A percentile compares a stretch with the other conserved stretches of the same genome.
Evolutionary conservation across 2,329 filamentous ascomycete genomes (phyloP).

Genomic region (Phialemonium atrogriseum): DNA sequence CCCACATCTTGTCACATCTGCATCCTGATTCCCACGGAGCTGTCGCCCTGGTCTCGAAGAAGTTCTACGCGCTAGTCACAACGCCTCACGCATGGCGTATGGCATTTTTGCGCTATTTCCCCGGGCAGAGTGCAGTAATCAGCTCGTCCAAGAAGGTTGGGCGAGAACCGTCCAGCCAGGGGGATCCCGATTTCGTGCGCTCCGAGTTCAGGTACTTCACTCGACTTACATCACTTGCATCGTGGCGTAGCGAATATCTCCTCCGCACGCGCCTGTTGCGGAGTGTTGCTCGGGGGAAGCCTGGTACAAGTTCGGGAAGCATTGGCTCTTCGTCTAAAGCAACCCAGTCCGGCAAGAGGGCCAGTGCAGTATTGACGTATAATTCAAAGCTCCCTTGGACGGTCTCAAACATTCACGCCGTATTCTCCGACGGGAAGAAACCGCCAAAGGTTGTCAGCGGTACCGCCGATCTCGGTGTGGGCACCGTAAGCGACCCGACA

Average conservation of each 20-base stretch:
- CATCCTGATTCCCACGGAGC: slow-evolving; percentile 75
- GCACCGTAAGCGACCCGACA: slow-evolving; percentile 74
- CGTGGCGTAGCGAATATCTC: slow-evolving; percentile 95
- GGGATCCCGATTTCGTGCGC: slow-evolving; percentile 46
- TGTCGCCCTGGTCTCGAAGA: slow-evolving; percentile 77
- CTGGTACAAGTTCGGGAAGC: slow-evolving; percentile 45
- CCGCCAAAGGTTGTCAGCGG: slow-evolving; percentile 76
- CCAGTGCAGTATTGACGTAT: slow-evolving; percentile 72
- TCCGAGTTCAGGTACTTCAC: slow-evolving; percentile 75
- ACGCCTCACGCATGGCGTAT: slow-evolving; percentile 90
- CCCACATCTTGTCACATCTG: slow-evolving; percentile 83
- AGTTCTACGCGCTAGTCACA: slow-evolving; percentile 79
- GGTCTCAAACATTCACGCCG: slow-evolving; percentile 71
- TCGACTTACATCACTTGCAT: slow-evolving; percentile 73
- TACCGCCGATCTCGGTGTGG: slow-evolving; percentile 66
- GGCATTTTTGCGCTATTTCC: slow-evolving; percentile 86
- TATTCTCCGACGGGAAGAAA: slow-evolving; percentile 65
- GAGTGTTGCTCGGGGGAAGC: slow-evolving; percentile 75
- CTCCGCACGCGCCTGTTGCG: slow-evolving; percentile 76
- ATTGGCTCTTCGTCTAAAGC: slow-evolving; percentile 43
- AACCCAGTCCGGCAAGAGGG: slow-evolving; percentile 51
- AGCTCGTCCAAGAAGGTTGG: slow-evolving; percentile 16
- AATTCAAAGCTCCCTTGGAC: slow-evolving; percentile 74
- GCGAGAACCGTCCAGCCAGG: slow-evolving; percentile 21
- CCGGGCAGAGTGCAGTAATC: slow-evolving; percentile 55